phyloP scores from a whole-genome alignment of 192 early-diverging fungal genomes.

The Phycomyces nitens region DNA sequence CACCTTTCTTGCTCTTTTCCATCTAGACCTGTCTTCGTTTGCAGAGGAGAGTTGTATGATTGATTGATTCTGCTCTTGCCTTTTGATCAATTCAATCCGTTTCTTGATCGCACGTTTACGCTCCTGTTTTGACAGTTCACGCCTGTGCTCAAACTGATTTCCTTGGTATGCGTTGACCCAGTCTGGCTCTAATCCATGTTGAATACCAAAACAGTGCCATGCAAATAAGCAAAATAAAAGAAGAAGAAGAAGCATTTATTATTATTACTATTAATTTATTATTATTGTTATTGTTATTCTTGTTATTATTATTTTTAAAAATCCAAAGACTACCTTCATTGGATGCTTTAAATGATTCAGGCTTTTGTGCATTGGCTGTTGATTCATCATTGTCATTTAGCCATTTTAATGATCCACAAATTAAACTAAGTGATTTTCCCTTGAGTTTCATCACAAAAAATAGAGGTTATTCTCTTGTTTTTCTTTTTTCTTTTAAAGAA shows the following conservation, averaged over 20 bases:
- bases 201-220: background rate
- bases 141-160: slow-evolving; percentile 6
- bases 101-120: slow-evolving; percentile 20
- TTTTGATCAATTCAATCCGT: slow-evolving; percentile 30
- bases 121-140: slow-evolving; percentile 3
- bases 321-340: no score
- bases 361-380: background rate
- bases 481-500: background rate
- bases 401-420: slow-evolving; percentile 86
- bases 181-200: slow-evolving; percentile 31
- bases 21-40: background rate
- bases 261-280: background rate
- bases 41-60: slow-evolving; percentile 4
- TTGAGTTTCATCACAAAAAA: slow-evolving; percentile 14
- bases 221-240: slow-evolving; percentile 1
- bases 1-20: slow-evolving; percentile 23
- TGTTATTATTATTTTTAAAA: no score
- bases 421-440: slow-evolving; percentile 87
- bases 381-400: slow-evolving; percentile 51
- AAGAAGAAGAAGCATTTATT: background rate
- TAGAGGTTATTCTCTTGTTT: background rate
- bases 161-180: slow-evolving; percentile 41
- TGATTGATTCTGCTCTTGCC: slow-evolving; percentile 16
- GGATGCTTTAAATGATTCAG: background rate
- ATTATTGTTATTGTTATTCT: no score